Percentiles rank a stretch among this genome's conserved stretches.
Evolutionary conservation across 805 yeast genomes (phyloP).

Genomic region (Millerozyma miso): DNA sequence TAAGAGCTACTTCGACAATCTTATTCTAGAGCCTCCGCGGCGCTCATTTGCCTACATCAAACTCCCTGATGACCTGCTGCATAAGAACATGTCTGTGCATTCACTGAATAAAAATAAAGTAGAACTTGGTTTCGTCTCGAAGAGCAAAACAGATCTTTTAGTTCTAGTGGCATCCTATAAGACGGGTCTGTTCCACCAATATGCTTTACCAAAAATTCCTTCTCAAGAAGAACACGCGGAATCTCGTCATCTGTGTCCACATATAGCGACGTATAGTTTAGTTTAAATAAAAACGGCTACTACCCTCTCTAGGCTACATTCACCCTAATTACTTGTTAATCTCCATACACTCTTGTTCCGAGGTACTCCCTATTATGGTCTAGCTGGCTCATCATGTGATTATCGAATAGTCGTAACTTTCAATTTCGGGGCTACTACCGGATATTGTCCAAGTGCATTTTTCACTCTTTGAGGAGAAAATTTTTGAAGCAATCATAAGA

Average conservation of each 20-base stretch:
- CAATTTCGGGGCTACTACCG: background rate
- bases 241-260: conserved; percentile 27
- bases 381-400: background rate
- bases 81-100: background rate
- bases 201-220: conserved; percentile 23
- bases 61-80: conserved; percentile 23
- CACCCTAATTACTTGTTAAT: no score
- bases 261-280: conserved; percentile 22
- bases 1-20: conserved; percentile 35
- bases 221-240: conserved; percentile 10
- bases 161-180: conserved; percentile 36
- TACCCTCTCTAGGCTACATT: background rate
- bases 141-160: conserved; percentile 16
- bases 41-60: conserved; percentile 40
- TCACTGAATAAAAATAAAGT: conserved; percentile 14
- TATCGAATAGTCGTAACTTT: background rate
- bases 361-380: background rate
- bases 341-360: background rate
- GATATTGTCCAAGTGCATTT: conserved; percentile 1
- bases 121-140: conserved; percentile 32
- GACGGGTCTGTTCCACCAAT: conserved; percentile 36
- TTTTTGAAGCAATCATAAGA: conserved; percentile 7
- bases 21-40: conserved; percentile 40
- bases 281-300: background rate
- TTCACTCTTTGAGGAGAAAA: conserved; percentile 9